Percentiles rank a stretch among this genome's conserved stretches.
phyloP scores from a whole-genome alignment of 2,329 filamentous ascomycete species.

The Dactylellina sp. region DNA sequence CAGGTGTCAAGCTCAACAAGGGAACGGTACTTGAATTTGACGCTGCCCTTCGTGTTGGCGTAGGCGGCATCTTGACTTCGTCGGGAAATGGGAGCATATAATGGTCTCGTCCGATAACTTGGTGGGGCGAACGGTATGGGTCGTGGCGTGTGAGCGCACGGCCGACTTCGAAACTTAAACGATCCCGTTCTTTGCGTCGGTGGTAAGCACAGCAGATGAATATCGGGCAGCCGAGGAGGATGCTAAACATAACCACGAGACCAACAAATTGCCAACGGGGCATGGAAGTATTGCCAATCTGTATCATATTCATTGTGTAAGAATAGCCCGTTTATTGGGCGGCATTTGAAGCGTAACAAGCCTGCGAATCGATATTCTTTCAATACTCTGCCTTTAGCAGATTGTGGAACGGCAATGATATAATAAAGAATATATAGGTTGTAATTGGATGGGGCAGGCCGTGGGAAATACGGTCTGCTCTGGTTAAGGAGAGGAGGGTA shows the following conservation, averaged over 20 bases:
- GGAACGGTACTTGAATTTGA: conserved; percentile 18
- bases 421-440: too few species aligned
- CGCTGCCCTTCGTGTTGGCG: not conserved
- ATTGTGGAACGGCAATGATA: too few species aligned
- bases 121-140: conserved; percentile 13
- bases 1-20: conserved; percentile 19
- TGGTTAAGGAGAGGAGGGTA: too few species aligned
- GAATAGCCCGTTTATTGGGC: too few species aligned
- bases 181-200: conserved; percentile 37
- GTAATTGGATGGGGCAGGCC: too few species aligned
- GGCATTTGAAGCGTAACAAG: too few species aligned
- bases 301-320: not conserved
- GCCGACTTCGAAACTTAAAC: conserved; percentile 13
- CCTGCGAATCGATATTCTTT: too few species aligned
- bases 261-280: conserved; percentile 54
- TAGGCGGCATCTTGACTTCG: conserved; percentile 21
- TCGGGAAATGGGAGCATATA: conserved; percentile 37
- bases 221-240: conserved; percentile 42
- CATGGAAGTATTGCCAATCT: conserved; percentile 11
- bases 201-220: conserved; percentile 50
- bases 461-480: too few species aligned
- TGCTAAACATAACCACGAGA: conserved; percentile 43
- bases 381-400: too few species aligned
- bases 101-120: conserved; percentile 24
- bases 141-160: not conserved